Evolutionary conservation across 148 eudicot species (phyloP).

Genomic region (Spergularia bocconei): DNA sequence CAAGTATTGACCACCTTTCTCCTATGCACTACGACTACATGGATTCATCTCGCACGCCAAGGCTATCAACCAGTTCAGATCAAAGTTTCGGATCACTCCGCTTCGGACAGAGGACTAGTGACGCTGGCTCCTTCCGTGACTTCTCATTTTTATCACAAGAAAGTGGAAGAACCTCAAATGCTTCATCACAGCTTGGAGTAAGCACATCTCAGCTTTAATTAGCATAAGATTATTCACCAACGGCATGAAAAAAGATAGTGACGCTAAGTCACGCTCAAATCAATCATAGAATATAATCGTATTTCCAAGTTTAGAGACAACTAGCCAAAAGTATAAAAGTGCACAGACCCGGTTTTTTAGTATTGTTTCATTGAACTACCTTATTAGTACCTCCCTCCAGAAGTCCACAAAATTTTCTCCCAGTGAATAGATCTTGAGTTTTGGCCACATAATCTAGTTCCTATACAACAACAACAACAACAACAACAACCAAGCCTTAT

Average conservation of each 20-base stretch:
- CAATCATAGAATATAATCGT: background rate
- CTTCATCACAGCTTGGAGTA: constrained; percentile 47
- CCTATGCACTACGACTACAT: constrained; percentile 42
- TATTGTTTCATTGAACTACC: too few relatives aligned
- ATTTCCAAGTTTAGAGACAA: background rate
- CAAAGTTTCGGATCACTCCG: constrained; percentile 49
- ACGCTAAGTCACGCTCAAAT: background rate
- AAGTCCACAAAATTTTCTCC: too few relatives aligned
- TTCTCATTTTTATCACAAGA: constrained; percentile 53
- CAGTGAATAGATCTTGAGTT: too few relatives aligned
- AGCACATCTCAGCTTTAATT: constrained; percentile 14
- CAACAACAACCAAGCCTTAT: too few relatives aligned
- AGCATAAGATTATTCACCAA: background rate
- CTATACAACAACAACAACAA: too few relatives aligned
- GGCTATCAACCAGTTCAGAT: constrained; percentile 58
- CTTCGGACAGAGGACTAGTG: constrained; percentile 40
- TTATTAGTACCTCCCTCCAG: too few relatives aligned
- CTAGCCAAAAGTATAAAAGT: background rate
- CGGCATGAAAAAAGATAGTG: background rate
- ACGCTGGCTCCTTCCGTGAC: constrained; percentile 37
- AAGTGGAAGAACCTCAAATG: constrained; percentile 40
- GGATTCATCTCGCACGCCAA: constrained; percentile 45
- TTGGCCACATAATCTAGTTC: too few relatives aligned
- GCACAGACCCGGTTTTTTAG: too few relatives aligned
- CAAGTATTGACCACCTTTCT: constrained; percentile 59